Evolutionary conservation across 2,329 filamentous ascomycete species (phyloP), one percentile per base, ranked within the genome.

Genomic region (Aspergillus sp.): DNA sequence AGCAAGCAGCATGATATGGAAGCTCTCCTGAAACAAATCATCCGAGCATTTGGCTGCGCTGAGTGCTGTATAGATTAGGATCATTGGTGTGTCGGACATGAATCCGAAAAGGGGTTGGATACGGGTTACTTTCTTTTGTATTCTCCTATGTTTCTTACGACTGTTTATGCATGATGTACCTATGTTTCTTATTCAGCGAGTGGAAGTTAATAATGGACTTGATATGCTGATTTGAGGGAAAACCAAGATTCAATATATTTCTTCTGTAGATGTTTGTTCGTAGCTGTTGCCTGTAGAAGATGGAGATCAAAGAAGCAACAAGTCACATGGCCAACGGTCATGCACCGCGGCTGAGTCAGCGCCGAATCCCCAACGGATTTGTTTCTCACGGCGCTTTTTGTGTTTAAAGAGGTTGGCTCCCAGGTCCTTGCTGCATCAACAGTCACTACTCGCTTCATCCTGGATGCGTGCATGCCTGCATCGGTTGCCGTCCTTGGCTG

Each of bases 11-110:
- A 36, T 49, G 32, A 36, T 54, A 5, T 27, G 17, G 30, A 52
- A 15, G 5, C 32, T 11, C 32, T 57, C 60, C 59, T 69, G 57
- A 66, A 62, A 70, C 69, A 66, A 66, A 66, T 66, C 64, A 67
- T 65, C 59, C 25, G 47, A 47, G 62, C 23, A 30, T 60, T 68
- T 56, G 19, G 25, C 39, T 51, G 30, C 32, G 47, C 23, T 25
- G 15, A 41, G 56, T 64, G 52, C 54, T 54, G n/a, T 30, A n/a
- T 50, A 13, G 23, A 30, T 49, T 17, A 23, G 17, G 25, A 30
- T 30, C 25, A 15, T 27, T n/a, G 25, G 44, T 25, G 8, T 49
- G 4, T 49, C 7, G 23, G 44, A 3, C 21, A 27, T 49, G 44
- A 7, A 15, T 49, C 41, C 41, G 41, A 17, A 4, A 44, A 13